Percentiles rank a stretch among this genome's conserved stretches.
Conservation (phyloP, 192 early-diverging fungal genomes). For the Coemansia aciculifera region DNA sequence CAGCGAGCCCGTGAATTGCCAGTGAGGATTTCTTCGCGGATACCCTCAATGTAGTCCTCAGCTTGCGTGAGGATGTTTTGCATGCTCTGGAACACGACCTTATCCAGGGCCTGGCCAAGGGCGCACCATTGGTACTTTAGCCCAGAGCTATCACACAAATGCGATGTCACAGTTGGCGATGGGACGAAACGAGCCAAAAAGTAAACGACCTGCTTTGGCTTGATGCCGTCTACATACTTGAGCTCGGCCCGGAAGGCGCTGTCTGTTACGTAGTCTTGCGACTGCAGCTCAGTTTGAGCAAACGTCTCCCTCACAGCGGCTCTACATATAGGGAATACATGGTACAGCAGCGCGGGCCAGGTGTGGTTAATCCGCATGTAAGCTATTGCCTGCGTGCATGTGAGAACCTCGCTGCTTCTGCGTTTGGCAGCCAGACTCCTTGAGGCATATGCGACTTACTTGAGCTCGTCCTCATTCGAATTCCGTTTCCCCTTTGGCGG, state of each 20-base stretch:
- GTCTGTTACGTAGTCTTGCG: constrained; percentile 69
- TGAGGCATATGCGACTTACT: constrained; percentile 57
- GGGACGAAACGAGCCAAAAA: constrained; percentile 72
- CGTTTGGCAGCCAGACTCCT: neutral
- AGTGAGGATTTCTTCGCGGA: constrained; percentile 40
- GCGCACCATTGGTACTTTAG: constrained; percentile 73
- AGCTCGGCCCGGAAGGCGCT: constrained; percentile 74
- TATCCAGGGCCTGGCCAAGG: constrained; percentile 66
- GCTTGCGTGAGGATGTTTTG: constrained; percentile 78
- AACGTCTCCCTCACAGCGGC: constrained; percentile 75
- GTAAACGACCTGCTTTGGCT: constrained; percentile 80
- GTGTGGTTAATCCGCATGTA: neutral
- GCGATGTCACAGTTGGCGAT: constrained; percentile 60
- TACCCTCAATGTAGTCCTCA: constrained; percentile 62
- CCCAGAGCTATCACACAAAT: constrained; percentile 58
- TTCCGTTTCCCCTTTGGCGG: constrained; percentile 78
- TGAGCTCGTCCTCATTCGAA: constrained; percentile 78
- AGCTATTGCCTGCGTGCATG: neutral
- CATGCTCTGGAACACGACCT: constrained; percentile 75
- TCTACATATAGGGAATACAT: constrained; percentile 48
- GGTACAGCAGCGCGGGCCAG: neutral
- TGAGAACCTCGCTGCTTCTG: neutral
- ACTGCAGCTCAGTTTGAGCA: constrained; percentile 71
- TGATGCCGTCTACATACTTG: constrained; percentile 78
- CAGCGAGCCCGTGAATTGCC: constrained; percentile 34